Conservation (phyloP, 768 basidiomycete species). For the Rhizopogon roseolus region DNA sequence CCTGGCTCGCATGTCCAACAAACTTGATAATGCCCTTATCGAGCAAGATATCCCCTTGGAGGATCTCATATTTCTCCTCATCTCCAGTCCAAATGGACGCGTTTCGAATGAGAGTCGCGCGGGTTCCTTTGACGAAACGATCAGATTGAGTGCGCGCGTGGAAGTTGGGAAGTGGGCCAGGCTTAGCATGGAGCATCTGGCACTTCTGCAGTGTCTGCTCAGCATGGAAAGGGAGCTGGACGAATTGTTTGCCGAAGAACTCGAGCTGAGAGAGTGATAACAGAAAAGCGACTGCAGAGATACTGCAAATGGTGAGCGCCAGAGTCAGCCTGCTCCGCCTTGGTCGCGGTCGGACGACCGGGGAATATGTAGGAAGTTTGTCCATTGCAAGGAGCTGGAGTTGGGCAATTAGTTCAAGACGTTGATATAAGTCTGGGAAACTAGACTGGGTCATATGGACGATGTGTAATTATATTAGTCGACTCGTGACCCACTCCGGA, state of each 20-base stretch:
- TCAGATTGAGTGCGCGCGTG: conserved; percentile 30
- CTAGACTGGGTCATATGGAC: conserved; percentile 4
- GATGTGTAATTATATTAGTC: too few species aligned
- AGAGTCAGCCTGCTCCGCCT: conserved; percentile 11
- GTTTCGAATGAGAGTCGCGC: conserved; percentile 36
- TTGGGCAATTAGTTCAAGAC: not conserved
- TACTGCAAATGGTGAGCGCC: conserved; percentile 14
- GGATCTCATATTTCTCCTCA: conserved; percentile 28
- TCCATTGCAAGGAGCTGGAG: conserved; percentile 15
- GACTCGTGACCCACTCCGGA: not conserved
- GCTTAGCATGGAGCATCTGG: conserved; percentile 26
- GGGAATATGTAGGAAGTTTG: conserved; percentile 19
- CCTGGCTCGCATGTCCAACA: conserved; percentile 37
- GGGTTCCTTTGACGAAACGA: conserved; percentile 33
- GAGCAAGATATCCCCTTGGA: conserved; percentile 35
- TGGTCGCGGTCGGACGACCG: conserved; percentile 5
- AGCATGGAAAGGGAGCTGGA: conserved; percentile 24
- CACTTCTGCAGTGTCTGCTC: conserved; percentile 30
- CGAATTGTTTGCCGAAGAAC: conserved; percentile 4
- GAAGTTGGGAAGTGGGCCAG: conserved; percentile 33
- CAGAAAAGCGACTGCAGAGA: conserved; percentile 11
- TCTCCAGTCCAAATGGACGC: conserved; percentile 52
- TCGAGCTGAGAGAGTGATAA: conserved; percentile 14
- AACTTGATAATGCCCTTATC: conserved; percentile 33
- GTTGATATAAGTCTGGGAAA: not conserved